phyloP scores from a whole-genome alignment of 805 yeast species.

The Komagataella populi region DNA sequence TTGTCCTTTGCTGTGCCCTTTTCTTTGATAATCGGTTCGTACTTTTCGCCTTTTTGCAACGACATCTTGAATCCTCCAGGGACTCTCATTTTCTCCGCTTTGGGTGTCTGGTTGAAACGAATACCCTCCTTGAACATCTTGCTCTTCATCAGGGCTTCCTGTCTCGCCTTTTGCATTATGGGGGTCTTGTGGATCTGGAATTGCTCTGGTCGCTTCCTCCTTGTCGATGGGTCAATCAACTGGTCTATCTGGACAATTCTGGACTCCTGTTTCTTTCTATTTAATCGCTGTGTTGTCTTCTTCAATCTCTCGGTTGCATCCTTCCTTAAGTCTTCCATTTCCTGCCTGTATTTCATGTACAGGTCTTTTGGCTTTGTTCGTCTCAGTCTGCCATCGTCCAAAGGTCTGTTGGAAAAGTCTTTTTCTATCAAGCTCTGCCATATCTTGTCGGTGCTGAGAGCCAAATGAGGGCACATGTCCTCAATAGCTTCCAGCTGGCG shows the following conservation, averaged over 20 bases:
- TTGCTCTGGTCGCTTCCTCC: not conserved
- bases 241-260: not conserved
- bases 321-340: conserved; percentile 27
- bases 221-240: not conserved
- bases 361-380: conserved; percentile 15
- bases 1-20: not conserved
- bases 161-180: conserved; percentile 1
- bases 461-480: conserved; percentile 25
- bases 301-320: conserved; percentile 31
- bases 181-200: not conserved
- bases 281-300: conserved; percentile 23
- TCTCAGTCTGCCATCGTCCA: not conserved
- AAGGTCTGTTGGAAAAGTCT: conserved; percentile 35
- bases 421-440: conserved; percentile 31
- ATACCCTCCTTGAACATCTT: conserved; percentile 1
- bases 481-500: conserved; percentile 29
- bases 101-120: not conserved
- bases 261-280: conserved; percentile 17
- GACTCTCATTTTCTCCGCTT: not conserved
- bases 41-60: not conserved
- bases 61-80: not conserved
- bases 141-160: not conserved
- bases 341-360: conserved; percentile 24
- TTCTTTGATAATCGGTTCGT: not conserved
- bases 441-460: conserved; percentile 25